These are phyloP conservation scores for Cystobasidium ongulense DNA, from an alignment of 768 basidiomycete genomes.

Conservation along the genomic window DNA sequence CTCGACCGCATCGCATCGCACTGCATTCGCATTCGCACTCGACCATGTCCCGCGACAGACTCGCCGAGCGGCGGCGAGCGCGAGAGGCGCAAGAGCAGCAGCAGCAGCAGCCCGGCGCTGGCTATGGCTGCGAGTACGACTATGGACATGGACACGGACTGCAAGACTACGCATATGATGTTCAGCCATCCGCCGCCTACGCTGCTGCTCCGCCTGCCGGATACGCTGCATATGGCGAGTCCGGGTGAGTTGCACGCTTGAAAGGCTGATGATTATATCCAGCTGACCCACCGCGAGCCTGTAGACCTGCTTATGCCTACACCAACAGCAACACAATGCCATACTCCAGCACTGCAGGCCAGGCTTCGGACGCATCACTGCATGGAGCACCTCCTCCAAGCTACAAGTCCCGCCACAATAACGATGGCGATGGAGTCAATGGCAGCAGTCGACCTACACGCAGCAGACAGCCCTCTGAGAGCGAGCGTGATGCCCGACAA, in stretches of 20 bases:
- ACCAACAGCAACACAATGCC: not conserved
- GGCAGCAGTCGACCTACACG: not conserved
- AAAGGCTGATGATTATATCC: not conserved
- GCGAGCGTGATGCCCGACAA: not conserved
- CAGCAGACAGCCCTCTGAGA: not conserved
- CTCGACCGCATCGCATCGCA: too few species aligned
- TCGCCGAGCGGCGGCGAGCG: not conserved
- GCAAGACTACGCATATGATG: not conserved
- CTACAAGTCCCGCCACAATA: not conserved
- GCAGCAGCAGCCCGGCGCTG: not conserved
- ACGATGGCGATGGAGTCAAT: not conserved
- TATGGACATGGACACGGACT: not conserved
- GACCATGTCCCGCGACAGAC: not conserved
- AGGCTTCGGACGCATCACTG: not conserved
- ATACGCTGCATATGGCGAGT: not conserved
- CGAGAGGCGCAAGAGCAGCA: not conserved
- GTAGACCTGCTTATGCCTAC: not conserved
- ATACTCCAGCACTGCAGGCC: not conserved
- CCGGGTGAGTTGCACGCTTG: not conserved
- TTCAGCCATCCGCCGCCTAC: not conserved
- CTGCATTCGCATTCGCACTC: too few species aligned
- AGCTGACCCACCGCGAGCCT: not conserved
- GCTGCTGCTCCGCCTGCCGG: not conserved
- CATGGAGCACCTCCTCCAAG: not conserved
- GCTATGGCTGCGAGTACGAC: not conserved